Base-by-base conservation (phyloP, 805 yeast genomes). In the Cephaloascus albidus region DNA sequence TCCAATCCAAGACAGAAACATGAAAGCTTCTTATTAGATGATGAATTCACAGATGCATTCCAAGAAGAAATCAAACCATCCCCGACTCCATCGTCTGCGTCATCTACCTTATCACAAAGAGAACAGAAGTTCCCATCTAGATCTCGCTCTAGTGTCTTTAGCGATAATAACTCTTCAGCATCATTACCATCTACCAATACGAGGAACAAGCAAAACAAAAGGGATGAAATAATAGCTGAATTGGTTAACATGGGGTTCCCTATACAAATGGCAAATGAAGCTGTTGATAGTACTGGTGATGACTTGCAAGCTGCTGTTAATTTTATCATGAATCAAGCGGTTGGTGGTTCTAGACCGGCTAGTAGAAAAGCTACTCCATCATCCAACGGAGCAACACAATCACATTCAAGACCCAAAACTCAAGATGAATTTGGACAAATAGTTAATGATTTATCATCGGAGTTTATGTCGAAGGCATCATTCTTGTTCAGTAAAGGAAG, bases 221-320 rank as follows among this genome's bases (percentile, higher is more conserved):
- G 57, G 35, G 84, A 78, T 45, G 61, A 60, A 33, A 66, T 76
- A 1, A 52, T 85, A 15, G 90, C 90, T 0, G 84, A 78, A 47
- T 63, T 85, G 34, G 58, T 84, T 2, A 93, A 85, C 43, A 86
- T 86, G 77, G 95, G 95, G 2, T 86, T 86, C 50, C 57, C 81
- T 1, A 61, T 72, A 1, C 78, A 75, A 2, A 73, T 68, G 38
- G 78, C 93, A 3, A 70, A 66, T 19, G 58, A 60, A 2, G 94
- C 94, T 0, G 63, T 86, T 30, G 68, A 58, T 5, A 58, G 64
- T 36, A 74, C 80, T 0, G 85, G 88, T 0, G 53, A 68, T 4
- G 75, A 82, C 46, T 63, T 85, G 6, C 74, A 80, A 41, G 69
- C 63, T 18, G 88, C 94, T 23, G 81, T 85, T 17, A 75, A 77